Conservation (phyloP, 1,139 yeast species). For the Scheffersomyces parashehatae region DNA sequence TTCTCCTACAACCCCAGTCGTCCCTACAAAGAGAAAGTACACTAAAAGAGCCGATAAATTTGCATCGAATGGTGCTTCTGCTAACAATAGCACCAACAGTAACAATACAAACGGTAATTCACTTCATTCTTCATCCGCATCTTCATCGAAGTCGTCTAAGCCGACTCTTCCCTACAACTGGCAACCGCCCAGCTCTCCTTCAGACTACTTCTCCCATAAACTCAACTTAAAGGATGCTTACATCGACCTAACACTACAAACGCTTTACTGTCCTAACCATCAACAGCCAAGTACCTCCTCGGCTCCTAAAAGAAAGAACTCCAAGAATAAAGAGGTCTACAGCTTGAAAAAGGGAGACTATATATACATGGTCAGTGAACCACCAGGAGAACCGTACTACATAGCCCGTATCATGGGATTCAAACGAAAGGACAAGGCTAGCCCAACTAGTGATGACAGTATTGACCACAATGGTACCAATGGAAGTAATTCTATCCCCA, state of each 20-base stretch:
- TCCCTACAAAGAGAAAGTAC: conserved; percentile 6
- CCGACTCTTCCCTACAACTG: conserved; percentile 36
- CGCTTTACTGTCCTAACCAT: conserved; percentile 38
- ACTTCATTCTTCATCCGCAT: not conserved
- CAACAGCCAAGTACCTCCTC: conserved; percentile 9
- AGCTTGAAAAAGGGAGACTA: conserved; percentile 57
- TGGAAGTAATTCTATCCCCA: not conserved
- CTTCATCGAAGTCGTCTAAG: conserved; percentile 1
- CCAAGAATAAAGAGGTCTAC: conserved; percentile 17
- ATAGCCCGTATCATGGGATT: conserved; percentile 86
- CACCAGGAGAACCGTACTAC: conserved; percentile 94
- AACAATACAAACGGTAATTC: not conserved
- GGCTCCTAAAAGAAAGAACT: conserved; percentile 16
- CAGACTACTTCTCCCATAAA: conserved; percentile 39
- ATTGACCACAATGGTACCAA: not conserved
- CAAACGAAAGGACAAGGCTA: conserved; percentile 33
- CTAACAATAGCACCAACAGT: not conserved
- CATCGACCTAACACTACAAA: conserved; percentile 31
- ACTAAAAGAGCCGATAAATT: conserved; percentile 2
- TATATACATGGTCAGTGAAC: conserved; percentile 86
- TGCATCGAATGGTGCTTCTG: not conserved
- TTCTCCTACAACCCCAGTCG: conserved; percentile 1
- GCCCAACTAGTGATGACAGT: not conserved
- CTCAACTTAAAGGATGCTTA: conserved; percentile 37
- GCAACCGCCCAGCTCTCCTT: conserved; percentile 35